Conservation (phyloP, 305 asterid species). For the Fraxinus paxiana region DNA sequence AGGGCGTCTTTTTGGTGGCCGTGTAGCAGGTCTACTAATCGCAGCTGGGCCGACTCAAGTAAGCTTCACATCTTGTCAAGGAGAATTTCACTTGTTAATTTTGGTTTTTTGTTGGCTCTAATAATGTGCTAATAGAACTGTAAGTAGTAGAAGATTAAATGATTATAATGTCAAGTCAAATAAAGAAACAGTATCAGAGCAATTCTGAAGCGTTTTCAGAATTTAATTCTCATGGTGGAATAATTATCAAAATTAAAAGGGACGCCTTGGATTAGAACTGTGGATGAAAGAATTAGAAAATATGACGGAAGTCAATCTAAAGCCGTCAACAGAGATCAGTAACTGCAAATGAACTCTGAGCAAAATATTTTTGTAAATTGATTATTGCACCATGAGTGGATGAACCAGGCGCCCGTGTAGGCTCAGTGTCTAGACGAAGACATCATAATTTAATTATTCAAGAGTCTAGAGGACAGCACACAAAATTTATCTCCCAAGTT, state of each 20-base stretch:
- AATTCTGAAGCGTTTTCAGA: background rate
- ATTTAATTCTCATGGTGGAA: background rate
- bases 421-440: background rate
- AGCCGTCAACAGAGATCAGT: background rate
- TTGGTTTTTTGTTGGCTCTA: background rate
- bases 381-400: background rate
- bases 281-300: background rate
- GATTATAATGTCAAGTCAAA: background rate
- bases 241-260: background rate
- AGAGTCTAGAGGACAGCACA: background rate
- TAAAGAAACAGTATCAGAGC: background rate
- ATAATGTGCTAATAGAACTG: background rate
- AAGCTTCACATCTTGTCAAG: background rate
- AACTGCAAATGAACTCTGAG: background rate
- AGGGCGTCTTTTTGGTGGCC: conserved; percentile 25
- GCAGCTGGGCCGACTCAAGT: conserved; percentile 27
- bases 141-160: background rate
- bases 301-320: background rate
- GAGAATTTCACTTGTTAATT: background rate
- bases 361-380: background rate
- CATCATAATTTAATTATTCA: background rate
- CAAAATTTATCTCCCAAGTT: background rate
- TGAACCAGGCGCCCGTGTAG: background rate
- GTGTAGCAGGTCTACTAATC: conserved; percentile 27
- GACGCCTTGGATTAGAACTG: background rate